Evolutionary conservation across 495 filamentous ascomycete genomes (phyloP).

Genomic region (Paragyromitra xinjiangensis): DNA sequence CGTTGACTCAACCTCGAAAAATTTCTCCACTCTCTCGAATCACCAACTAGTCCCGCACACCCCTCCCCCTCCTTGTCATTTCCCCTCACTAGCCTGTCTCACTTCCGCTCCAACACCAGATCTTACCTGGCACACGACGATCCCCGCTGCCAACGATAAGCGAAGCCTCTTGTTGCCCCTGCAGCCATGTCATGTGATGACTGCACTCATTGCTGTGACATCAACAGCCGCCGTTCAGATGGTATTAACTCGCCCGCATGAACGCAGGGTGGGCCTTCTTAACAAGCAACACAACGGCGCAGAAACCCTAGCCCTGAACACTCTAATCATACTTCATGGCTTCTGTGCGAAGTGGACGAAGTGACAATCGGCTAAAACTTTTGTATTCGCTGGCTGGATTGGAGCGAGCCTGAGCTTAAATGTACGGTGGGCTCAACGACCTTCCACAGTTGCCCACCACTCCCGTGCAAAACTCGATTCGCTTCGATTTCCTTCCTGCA

Average conservation of each 20-base stretch:
- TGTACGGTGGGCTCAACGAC: too few species aligned
- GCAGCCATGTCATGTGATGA: conserved; percentile 40
- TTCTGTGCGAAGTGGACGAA: neutral
- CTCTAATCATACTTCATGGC: neutral
- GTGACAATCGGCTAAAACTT: neutral
- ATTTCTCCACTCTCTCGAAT: conserved; percentile 2
- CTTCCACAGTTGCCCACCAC: too few species aligned
- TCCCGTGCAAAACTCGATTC: neutral
- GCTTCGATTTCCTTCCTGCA: neutral
- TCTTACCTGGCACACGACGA: conserved; percentile 44
- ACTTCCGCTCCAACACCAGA: conserved; percentile 31
- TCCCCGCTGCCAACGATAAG: conserved; percentile 48
- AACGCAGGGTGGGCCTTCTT: too few species aligned
- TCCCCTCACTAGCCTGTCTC: conserved; percentile 34
- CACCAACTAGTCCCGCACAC: neutral
- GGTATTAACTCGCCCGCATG: neutral
- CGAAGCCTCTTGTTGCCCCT: conserved; percentile 34
- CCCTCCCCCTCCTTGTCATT: neutral
- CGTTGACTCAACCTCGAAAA: conserved; percentile 30
- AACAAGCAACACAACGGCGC: too few species aligned
- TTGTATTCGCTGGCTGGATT: neutral
- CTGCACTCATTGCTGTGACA: neutral
- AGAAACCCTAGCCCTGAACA: neutral
- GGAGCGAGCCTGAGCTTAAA: too few species aligned
- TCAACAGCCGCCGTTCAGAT: neutral